phyloP scores from a whole-genome alignment of 2,329 filamentous ascomycete genomes.

The Madurella fahalii region DNA sequence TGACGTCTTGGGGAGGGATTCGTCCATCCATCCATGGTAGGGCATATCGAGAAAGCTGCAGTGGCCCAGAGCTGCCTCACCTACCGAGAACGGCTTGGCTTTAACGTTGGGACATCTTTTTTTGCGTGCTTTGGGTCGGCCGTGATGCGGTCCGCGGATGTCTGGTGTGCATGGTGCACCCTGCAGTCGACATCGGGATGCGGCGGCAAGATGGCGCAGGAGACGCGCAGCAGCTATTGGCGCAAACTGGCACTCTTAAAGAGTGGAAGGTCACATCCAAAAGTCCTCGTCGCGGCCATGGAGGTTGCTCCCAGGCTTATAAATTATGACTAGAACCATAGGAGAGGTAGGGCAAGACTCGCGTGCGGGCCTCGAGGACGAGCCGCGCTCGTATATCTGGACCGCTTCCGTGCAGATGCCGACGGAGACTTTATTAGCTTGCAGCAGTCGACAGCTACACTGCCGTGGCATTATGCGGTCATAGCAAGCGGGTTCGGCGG shows the following conservation, averaged over 20 bases:
- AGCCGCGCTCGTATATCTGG: not conserved
- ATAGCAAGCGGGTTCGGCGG: not conserved
- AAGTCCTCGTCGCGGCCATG: constrained; percentile 3
- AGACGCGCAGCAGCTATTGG: not conserved
- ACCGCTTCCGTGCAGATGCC: not conserved
- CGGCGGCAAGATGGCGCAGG: no score
- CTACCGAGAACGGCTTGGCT: constrained; percentile 19
- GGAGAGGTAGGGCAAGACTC: not conserved
- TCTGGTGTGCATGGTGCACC: not conserved
- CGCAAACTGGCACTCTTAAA: not conserved
- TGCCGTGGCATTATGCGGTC: not conserved
- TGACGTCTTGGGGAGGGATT: not conserved
- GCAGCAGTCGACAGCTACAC: no score
- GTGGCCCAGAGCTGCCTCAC: not conserved
- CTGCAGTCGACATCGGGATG: not conserved
- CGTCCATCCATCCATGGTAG: constrained; percentile 3
- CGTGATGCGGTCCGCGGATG: constrained; percentile 13
- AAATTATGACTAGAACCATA: constrained; percentile 4
- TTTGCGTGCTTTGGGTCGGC: constrained; percentile 17
- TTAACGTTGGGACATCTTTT: not conserved
- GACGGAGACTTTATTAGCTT: not conserved
- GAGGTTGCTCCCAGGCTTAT: constrained; percentile 3
- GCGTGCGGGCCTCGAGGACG: not conserved
- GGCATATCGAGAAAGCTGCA: constrained; percentile 1
- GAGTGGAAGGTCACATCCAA: constrained; percentile 9